Evolutionary conservation across 148 eudicot species (phyloP).

Genomic region (Nepenthes gracilis): DNA sequence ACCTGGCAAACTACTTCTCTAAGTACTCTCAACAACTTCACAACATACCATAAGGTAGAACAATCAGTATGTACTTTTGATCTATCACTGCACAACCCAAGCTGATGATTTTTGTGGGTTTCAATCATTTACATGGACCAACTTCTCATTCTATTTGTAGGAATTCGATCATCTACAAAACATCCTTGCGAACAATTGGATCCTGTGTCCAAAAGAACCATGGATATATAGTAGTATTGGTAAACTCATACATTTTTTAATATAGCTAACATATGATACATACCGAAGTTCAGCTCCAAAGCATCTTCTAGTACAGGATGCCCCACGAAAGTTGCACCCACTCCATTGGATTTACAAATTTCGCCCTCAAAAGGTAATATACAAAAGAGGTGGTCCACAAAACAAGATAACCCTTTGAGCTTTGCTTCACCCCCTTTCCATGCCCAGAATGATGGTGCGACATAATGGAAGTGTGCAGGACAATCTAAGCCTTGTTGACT

Average conservation of each 20-base stretch:
- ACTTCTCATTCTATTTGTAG: too few relatives aligned
- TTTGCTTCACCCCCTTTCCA: constrained; percentile 96
- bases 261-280: constrained; percentile 4
- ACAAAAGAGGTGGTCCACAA: constrained; percentile 84
- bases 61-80: too few relatives aligned
- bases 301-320: constrained; percentile 87
- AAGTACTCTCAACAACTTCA: too few relatives aligned
- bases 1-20: too few relatives aligned
- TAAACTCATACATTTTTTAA: background rate
- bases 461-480: constrained; percentile 86
- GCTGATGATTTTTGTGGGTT: too few relatives aligned
- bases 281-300: constrained; percentile 55
- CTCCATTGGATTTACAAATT: constrained; percentile 57
- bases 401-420: constrained; percentile 56
- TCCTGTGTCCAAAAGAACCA: too few relatives aligned
- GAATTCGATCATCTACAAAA: too few relatives aligned
- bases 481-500: constrained; percentile 26
- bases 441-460: constrained; percentile 98
- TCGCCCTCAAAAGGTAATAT: constrained; percentile 88
- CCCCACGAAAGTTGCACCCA: constrained; percentile 88
- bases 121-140: too few relatives aligned
- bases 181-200: too few relatives aligned
- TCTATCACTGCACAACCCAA: too few relatives aligned
- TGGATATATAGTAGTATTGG: background rate
- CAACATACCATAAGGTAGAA: too few relatives aligned